phyloP scores from a whole-genome alignment of 805 yeast genomes.

The Teunomyces stri region DNA sequence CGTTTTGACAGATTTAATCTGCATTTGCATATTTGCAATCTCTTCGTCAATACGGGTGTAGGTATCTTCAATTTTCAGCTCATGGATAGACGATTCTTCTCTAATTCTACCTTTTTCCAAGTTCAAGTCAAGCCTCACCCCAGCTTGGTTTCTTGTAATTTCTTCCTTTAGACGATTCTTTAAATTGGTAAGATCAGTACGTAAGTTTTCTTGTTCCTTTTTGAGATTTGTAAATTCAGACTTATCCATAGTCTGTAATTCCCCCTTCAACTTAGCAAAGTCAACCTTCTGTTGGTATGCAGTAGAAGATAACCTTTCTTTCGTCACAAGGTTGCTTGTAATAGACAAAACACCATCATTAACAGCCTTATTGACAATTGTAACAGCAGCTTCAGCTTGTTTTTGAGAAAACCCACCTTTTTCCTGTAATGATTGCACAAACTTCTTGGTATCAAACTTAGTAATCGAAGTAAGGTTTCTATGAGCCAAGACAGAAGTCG shows the following conservation, averaged over 20 bases:
- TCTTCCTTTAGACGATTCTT: constrained; percentile 86
- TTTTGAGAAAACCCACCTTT: constrained; percentile 67
- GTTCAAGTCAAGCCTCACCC: constrained; percentile 85
- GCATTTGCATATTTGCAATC: constrained; percentile 90
- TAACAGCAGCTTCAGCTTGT: constrained; percentile 80
- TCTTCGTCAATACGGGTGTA: constrained; percentile 95
- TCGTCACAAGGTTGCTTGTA: constrained; percentile 75
- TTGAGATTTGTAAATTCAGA: constrained; percentile 78
- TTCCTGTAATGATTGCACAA: constrained; percentile 61
- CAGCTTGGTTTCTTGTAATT: constrained; percentile 83
- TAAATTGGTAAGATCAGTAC: constrained; percentile 81
- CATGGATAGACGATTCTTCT: constrained; percentile 91
- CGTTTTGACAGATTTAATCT: constrained; percentile 90
- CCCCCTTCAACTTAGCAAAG: constrained; percentile 91
- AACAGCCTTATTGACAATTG: constrained; percentile 68
- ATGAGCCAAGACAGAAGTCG: background rate
- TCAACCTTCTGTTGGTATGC: constrained; percentile 96
- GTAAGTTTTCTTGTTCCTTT: constrained; percentile 82
- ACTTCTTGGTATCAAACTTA: constrained; percentile 73
- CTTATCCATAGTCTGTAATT: constrained; percentile 81
- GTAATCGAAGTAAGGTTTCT: constrained; percentile 25
- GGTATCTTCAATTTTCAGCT: constrained; percentile 89
- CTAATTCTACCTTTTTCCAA: constrained; percentile 93
- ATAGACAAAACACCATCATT: constrained; percentile 77
- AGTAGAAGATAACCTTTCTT: constrained; percentile 76